Percentiles rank a stretch among this genome's conserved stretches.
phyloP scores from a whole-genome alignment of 2,329 filamentous ascomycete species.

The Cladobotryum mycophilum region DNA sequence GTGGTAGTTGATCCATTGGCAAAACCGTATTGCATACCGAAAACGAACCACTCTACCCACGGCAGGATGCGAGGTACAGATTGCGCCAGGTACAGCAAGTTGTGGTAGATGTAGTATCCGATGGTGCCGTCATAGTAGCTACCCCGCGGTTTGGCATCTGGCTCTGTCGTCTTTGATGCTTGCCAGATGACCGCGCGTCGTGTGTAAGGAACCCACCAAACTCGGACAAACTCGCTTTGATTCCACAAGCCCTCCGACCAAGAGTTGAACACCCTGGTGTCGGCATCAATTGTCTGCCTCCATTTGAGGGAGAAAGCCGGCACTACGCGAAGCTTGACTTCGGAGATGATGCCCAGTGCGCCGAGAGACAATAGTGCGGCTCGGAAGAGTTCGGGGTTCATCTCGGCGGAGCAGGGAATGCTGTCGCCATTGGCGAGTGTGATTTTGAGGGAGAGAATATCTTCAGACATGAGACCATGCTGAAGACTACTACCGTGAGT shows the following conservation, averaged over 20 bases:
- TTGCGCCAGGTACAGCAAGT: conserved; percentile 74
- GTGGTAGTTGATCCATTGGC: conserved; percentile 57
- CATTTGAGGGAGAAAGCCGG: conserved; percentile 80
- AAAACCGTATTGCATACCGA: conserved; percentile 97
- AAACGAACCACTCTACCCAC: conserved; percentile 92
- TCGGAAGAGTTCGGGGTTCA: conserved; percentile 74
- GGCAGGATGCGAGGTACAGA: conserved; percentile 74
- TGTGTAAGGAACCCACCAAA: conserved; percentile 98
- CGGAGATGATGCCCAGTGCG: conserved; percentile 82
- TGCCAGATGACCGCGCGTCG: conserved; percentile 83
- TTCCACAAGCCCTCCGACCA: conserved; percentile 79
- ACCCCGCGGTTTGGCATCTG: conserved; percentile 50
- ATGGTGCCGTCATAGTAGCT: conserved; percentile 77
- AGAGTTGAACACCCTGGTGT: conserved; percentile 59
- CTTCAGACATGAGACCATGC: conserved; percentile 80
- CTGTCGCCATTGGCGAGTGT: conserved; percentile 75
- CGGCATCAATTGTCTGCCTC: conserved; percentile 70
- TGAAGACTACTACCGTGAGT: conserved; percentile 84
- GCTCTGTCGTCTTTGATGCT: conserved; percentile 68
- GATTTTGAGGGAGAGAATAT: conserved; percentile 67
- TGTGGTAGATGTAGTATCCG: conserved; percentile 88
- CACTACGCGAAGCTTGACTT: conserved; percentile 78
- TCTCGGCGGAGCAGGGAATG: conserved; percentile 61
- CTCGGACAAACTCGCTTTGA: conserved; percentile 78
- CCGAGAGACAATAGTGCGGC: conserved; percentile 84